Base-by-base conservation (phyloP, 768 basidiomycete genomes). In the Termitomyces sp. region DNA sequence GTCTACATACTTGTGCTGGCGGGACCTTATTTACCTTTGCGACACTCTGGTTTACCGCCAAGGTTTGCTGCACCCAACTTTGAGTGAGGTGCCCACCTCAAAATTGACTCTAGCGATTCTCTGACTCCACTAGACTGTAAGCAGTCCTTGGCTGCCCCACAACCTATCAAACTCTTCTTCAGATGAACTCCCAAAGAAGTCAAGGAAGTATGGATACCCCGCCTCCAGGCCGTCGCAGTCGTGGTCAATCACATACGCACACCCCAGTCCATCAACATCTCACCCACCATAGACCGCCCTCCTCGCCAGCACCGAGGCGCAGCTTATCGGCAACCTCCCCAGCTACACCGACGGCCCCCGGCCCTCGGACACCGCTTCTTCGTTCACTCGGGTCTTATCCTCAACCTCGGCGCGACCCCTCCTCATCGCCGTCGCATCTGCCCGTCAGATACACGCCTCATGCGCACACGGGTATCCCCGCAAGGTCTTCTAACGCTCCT, bases 341-440 rank as follows among this genome's bases (percentile, higher is more conserved):
- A 41, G 44, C 2, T 34, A 49, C 41, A 44, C 58, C 13, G 14
- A 4, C n/a, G n/a, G n/a, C n/a, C n/a, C n/a, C 14, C 16, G 54
- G 1, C 34, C 58, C 16, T 44, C 61, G 0, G 48, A 58, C 50
- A 53, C 50, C 6, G 63, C 5, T 64, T 64, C 51, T 66, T 66
- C 34, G 63, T 56, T 10, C 64, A 64, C 41, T 59, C 63, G 1
- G 65, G 61, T 10, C 63, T 66, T 4, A 49, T 63, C 36, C 59
- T 65, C 46, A 65, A 63, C 48, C 61, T 65, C 26, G 64, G 64
- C 18, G 62, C 64, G 0, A 65, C 63, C 2, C 43, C 56, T 64
- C 5, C 65, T 66, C 58, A 61, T 66, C 39, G 59, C 61, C 26
- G 58, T 66, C 22, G 63, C 65, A 44, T 64, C 63, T 16, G 65